These are phyloP conservation scores for Whalleya microplaca DNA, from an alignment of 2,329 filamentous ascomycete genomes.

Conservation along the genomic window DNA sequence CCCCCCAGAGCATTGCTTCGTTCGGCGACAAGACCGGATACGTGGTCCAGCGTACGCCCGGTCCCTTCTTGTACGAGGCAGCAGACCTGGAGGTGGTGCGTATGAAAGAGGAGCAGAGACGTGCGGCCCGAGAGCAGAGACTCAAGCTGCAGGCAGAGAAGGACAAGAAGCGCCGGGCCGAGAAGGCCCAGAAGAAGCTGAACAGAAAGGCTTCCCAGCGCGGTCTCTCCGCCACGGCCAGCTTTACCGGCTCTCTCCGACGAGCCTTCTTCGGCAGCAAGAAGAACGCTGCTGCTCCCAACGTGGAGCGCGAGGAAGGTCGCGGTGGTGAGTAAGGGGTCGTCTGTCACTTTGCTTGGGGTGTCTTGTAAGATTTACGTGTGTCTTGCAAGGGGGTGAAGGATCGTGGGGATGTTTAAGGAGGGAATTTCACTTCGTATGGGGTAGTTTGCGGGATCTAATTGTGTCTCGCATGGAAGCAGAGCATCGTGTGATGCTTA, in stretches of 20 bases:
- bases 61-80: slow-evolving; percentile 21
- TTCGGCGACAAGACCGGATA: background rate
- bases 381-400: no score
- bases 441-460: no score
- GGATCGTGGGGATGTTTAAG: no score
- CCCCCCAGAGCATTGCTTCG: background rate
- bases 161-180: slow-evolving; percentile 1
- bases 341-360: no score
- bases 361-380: no score
- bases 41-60: slow-evolving; percentile 7
- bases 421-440: no score
- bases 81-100: slow-evolving; percentile 11
- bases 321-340: no score
- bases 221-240: slow-evolving; percentile 6
- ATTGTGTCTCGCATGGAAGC: no score
- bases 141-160: slow-evolving; percentile 12
- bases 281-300: background rate
- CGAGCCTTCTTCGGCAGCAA: slow-evolving; percentile 13
- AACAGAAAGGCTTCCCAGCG: background rate
- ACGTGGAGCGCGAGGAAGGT: background rate
- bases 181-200: slow-evolving; percentile 14
- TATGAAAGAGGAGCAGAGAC: slow-evolving; percentile 9
- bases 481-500: no score
- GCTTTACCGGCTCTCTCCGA: slow-evolving; percentile 19
- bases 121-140: slow-evolving; percentile 13